Percentiles rank a stretch among this genome's conserved stretches.
Conservation (phyloP, 1,139 yeast genomes). For the Zygoascus meyerae region DNA sequence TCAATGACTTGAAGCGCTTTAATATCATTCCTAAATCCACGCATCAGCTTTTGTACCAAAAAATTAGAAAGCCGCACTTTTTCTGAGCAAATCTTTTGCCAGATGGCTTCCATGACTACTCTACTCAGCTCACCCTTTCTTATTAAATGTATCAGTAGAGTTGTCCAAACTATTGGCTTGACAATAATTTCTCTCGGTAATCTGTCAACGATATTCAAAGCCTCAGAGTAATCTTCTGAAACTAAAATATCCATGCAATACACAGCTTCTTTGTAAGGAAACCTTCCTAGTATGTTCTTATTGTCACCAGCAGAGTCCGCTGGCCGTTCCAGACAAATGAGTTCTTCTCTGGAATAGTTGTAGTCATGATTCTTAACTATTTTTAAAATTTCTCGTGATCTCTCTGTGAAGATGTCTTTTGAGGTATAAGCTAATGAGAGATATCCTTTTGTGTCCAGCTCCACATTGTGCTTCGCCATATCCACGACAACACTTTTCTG, state of each 20-base stretch:
- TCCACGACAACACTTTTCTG: slow-evolving; percentile 24
- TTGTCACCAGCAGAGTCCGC: not conserved
- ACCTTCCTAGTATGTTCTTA: slow-evolving; percentile 15
- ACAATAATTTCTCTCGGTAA: slow-evolving; percentile 13
- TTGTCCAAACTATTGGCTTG: slow-evolving; percentile 25
- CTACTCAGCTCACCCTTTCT: slow-evolving; percentile 21
- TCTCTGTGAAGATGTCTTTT: slow-evolving; percentile 15
- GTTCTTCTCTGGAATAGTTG: slow-evolving; percentile 22
- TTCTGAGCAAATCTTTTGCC: slow-evolving; percentile 19
- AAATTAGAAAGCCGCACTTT: slow-evolving; percentile 18
- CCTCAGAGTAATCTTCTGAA: slow-evolving; percentile 17
- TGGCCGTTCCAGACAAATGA: slow-evolving; percentile 13
- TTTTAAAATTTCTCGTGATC: slow-evolving; percentile 19
- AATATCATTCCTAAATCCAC: slow-evolving; percentile 15
- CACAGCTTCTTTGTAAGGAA: slow-evolving; percentile 24
- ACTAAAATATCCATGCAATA: slow-evolving; percentile 18
- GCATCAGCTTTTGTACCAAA: slow-evolving; percentile 20
- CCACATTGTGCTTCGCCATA: slow-evolving; percentile 17
- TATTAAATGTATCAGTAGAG: slow-evolving; percentile 20
- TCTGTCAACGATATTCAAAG: slow-evolving; percentile 13
- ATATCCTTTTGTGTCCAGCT: slow-evolving; percentile 31
- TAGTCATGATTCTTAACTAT: slow-evolving; percentile 23
- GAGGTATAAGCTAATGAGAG: slow-evolving; percentile 27
- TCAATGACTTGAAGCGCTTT: slow-evolving; percentile 8
- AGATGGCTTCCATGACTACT: slow-evolving; percentile 19